phyloP scores from a whole-genome alignment of 2,329 filamentous ascomycete species.

The Hypoxylon sp. region DNA sequence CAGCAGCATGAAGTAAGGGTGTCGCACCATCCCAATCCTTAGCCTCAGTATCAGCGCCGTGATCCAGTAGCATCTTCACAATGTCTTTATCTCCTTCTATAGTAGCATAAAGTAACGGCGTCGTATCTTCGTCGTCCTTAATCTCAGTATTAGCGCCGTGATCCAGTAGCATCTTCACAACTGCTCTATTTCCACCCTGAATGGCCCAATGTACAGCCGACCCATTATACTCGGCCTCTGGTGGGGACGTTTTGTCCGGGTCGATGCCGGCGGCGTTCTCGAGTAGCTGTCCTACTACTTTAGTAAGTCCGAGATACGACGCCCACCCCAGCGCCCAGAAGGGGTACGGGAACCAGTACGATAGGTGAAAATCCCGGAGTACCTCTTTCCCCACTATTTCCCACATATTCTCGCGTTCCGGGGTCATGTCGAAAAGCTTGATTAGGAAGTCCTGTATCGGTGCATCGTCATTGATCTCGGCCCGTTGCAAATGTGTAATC shows the following conservation, averaged over 20 bases:
- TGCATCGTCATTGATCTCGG: background rate
- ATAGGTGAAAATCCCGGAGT: background rate
- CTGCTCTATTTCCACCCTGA: background rate
- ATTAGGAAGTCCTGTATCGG: background rate
- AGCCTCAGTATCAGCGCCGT: background rate
- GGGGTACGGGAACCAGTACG: background rate
- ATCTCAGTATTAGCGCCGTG: background rate
- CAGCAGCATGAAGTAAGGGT: background rate
- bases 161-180: background rate
- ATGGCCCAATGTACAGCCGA: background rate
- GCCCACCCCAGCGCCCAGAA: background rate
- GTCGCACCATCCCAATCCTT: no score
- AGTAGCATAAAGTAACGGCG: background rate
- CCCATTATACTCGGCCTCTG: background rate
- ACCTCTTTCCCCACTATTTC: no score
- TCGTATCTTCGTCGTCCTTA: background rate
- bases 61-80: background rate
- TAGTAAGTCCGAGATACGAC: background rate
- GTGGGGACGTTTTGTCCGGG: background rate
- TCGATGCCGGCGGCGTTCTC: background rate
- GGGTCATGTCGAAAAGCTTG: background rate
- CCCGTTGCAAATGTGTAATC: constrained; percentile 16
- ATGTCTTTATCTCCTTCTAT: background rate
- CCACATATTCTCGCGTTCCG: background rate
- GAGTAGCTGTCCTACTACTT: background rate